Base-by-base conservation (phyloP, 2,329 filamentous ascomycete genomes). In the Ophiostoma pallidulum region DNA sequence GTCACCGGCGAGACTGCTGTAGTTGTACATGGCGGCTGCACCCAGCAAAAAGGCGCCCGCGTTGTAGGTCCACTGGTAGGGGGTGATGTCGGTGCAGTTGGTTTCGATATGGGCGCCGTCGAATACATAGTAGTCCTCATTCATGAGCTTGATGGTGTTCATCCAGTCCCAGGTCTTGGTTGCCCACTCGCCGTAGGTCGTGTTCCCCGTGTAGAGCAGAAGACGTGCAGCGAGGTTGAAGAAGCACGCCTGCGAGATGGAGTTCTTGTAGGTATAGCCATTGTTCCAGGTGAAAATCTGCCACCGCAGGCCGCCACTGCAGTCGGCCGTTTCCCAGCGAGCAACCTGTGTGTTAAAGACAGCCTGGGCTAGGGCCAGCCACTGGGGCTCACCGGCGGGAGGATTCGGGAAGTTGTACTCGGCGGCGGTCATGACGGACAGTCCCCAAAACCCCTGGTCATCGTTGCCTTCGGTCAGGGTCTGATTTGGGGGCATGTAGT, bases 251-350 rank as follows among this genome's bases (percentile, higher is more conserved):
- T 73, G 74, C 3, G 70, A 67, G 9, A 72, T 66, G n/a, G 69
- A 64, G 52, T 75, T 75, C 57, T 77, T 87, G 70, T 86, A 86
- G 54, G 75, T 70, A 62, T 82, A 94, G 13, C 88, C 89, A 35
- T 75, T 79, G 60, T 94, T 92, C 70, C 86, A 89, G 1, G 77
- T 72, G 60, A 85, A 91, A 41, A 94, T 88, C 65, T 94, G 88
- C 86, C 86, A 91, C 52, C 84, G 77, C 43, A 92, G 63, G 6
- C 87, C 88, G 35, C 87, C 87, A n/a, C 71, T 72, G 56, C 87
- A 94, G 44, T 77, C 67, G 1, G 70, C 64, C 1, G 62, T 69
- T 53, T 90, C 85, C 87, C 86, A 92, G 32, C 86, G 77, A 24
- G 71, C 68, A 3, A 78, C 80, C 58, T 91, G 86, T 2, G 80